Conservation (phyloP, 805 yeast species). For the Yamadazyma tumulicola region DNA sequence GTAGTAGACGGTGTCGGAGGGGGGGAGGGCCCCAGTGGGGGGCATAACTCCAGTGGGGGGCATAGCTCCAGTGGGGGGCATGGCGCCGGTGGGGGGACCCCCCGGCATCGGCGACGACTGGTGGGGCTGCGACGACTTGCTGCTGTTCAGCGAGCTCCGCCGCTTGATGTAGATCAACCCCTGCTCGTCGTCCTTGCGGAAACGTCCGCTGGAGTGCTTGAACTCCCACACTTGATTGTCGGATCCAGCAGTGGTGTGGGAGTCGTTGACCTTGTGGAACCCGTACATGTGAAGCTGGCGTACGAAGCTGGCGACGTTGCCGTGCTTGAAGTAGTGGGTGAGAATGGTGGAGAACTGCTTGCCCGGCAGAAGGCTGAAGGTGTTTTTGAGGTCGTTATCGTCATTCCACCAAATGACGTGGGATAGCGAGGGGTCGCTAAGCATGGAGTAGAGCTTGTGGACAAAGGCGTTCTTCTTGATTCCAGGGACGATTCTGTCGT, state of each 20-base stretch:
- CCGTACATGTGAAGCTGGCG: conserved; percentile 96
- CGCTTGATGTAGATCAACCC: conserved; percentile 46
- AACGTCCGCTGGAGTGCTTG: conserved; percentile 50
- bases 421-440: conserved; percentile 29
- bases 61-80: neutral
- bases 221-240: conserved; percentile 48
- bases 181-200: conserved; percentile 45
- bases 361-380: conserved; percentile 64
- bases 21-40: neutral
- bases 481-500: conserved; percentile 7
- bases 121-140: conserved; percentile 2
- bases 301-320: conserved; percentile 89
- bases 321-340: conserved; percentile 85
- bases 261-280: conserved; percentile 73
- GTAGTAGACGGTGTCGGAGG: conserved; percentile 3
- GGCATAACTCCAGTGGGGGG: neutral
- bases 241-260: conserved; percentile 9
- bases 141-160: conserved; percentile 38
- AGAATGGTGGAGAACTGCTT: conserved; percentile 58
- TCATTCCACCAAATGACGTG: conserved; percentile 44
- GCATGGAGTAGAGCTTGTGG: conserved; percentile 40
- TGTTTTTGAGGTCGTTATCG: conserved; percentile 43
- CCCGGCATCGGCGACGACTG: too few species aligned
- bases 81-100: neutral
- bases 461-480: conserved; percentile 60